A percentile compares a stretch with the other conserved stretches of the same genome.
These are phyloP conservation scores for Chlamydomonas sphaeroides DNA, from an alignment of 139 green algal species.

Conservation along the genomic window DNA sequence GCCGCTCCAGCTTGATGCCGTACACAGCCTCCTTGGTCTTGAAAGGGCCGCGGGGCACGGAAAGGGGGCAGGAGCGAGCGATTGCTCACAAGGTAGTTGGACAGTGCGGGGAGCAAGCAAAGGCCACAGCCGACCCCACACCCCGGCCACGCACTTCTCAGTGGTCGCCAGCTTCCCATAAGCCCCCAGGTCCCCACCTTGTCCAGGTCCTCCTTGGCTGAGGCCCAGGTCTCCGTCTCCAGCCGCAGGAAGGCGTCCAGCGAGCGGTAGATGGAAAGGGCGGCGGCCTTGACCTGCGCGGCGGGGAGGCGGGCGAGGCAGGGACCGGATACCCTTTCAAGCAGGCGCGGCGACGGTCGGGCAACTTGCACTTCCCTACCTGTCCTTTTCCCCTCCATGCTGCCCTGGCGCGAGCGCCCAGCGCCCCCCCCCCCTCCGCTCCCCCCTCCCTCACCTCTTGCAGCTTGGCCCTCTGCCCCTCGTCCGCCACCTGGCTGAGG, in stretches of 20 bases:
- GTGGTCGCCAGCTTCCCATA: not conserved
- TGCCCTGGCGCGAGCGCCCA: no score
- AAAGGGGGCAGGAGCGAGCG: not conserved
- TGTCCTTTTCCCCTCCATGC: no score
- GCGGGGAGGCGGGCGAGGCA: not conserved
- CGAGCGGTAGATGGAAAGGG: slow-evolving; percentile 4
- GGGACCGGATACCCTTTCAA: no score
- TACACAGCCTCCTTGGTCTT: slow-evolving; percentile 36
- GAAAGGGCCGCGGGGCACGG: no score
- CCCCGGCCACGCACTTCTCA: no score
- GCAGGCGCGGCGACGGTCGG: no score
- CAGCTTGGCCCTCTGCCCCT: slow-evolving; percentile 10
- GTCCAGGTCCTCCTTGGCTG: not conserved
- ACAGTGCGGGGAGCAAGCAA: not conserved
- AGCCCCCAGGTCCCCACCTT: not conserved
- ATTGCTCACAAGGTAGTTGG: not conserved
- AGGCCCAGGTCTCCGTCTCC: slow-evolving; percentile 14
- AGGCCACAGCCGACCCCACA: no score
- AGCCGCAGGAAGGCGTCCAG: slow-evolving; percentile 18
- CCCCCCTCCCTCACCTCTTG: not conserved
- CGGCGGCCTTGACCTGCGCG: slow-evolving; percentile 2
- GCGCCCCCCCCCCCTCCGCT: not conserved
- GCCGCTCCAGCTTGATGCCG: slow-evolving; percentile 42
- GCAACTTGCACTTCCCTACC: no score
- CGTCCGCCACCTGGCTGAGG: slow-evolving; percentile 5